Percentiles rank a stretch among this genome's conserved stretches.
These are phyloP conservation scores for Candida khao-thaluensis DNA, from an alignment of 805 yeast species.

Conservation along the genomic window DNA sequence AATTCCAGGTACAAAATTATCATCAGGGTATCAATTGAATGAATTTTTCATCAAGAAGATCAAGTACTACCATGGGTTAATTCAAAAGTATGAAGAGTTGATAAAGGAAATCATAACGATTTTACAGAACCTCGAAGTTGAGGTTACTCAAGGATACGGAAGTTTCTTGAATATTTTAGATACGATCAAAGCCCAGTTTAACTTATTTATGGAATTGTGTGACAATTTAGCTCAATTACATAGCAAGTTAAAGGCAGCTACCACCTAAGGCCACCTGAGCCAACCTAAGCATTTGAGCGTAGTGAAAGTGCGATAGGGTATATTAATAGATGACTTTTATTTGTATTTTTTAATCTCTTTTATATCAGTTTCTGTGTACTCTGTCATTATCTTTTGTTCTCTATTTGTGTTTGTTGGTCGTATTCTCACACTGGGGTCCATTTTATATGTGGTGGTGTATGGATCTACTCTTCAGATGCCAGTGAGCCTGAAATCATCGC, in stretches of 20 bases:
- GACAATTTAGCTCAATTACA: constrained; percentile 73
- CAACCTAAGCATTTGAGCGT: too few species aligned
- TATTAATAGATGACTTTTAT: too few species aligned
- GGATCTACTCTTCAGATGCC: too few species aligned
- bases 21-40: constrained; percentile 55
- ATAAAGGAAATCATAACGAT: constrained; percentile 60
- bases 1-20: constrained; percentile 56
- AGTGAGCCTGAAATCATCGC: too few species aligned
- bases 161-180: constrained; percentile 49
- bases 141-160: constrained; percentile 40
- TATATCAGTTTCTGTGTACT: too few species aligned
- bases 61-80: constrained; percentile 45
- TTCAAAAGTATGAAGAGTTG: constrained; percentile 59
- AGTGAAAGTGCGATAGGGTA: too few species aligned
- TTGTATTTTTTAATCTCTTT: too few species aligned
- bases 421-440: too few species aligned
- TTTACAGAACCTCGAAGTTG: constrained; percentile 41
- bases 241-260: constrained; percentile 35
- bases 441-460: too few species aligned
- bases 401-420: too few species aligned
- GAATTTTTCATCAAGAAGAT: constrained; percentile 53
- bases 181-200: constrained; percentile 66
- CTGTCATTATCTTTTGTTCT: too few species aligned
- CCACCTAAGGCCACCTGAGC: too few species aligned
- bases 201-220: constrained; percentile 70